Percentiles rank a stretch among this genome's conserved stretches.
phyloP scores from a whole-genome alignment of 2,329 filamentous ascomycete genomes.

The Ilyonectria mors-panacis region DNA sequence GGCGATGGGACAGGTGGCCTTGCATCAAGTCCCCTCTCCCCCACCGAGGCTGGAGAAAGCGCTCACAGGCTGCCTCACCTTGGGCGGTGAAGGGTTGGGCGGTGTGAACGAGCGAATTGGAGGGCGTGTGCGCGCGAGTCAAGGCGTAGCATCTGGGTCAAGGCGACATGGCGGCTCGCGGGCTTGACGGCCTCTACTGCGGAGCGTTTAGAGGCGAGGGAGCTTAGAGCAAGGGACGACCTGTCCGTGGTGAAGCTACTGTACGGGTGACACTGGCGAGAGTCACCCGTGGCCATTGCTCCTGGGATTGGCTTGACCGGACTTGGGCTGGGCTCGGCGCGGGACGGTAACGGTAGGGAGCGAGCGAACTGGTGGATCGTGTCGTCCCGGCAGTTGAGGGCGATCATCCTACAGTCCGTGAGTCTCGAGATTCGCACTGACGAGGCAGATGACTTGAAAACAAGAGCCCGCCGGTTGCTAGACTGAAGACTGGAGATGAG shows the following conservation, averaged over 20 bases:
- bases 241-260: constrained; percentile 11
- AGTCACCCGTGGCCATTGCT: background rate
- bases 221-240: constrained; percentile 3
- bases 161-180: constrained; percentile 7
- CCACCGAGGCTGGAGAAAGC: constrained; percentile 14
- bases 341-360: constrained; percentile 5
- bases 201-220: background rate
- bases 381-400: constrained; percentile 15
- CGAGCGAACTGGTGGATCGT: constrained; percentile 22
- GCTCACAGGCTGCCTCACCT: background rate
- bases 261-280: constrained; percentile 2
- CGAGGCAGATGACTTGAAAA: background rate
- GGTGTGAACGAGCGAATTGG: constrained; percentile 10
- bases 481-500: background rate
- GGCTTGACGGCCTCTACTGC: background rate
- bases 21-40: constrained; percentile 13
- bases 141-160: background rate
- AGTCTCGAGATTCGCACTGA: background rate
- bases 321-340: constrained; percentile 10
- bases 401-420: background rate
- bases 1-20: constrained; percentile 23
- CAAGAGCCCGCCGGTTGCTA: background rate
- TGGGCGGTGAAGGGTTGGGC: constrained; percentile 22
- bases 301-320: background rate
- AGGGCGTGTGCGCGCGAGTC: constrained; percentile 13